Base-by-base conservation (phyloP, 352 stramenopile genomes). In the Phytophthora lateralis region DNA sequence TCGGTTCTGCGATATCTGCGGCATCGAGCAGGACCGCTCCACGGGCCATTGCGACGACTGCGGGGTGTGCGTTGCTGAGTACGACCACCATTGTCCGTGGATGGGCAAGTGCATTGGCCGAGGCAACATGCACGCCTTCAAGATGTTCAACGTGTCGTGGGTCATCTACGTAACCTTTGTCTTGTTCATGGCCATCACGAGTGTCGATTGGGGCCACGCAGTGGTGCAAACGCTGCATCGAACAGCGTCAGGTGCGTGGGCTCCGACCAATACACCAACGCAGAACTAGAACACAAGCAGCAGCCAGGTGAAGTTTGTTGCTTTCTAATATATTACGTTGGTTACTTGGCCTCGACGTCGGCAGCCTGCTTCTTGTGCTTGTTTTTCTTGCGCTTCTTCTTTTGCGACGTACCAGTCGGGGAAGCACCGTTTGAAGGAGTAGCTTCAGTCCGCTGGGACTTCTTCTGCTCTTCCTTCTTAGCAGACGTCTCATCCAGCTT, bases 41-140 rank as follows among this genome's bases (percentile, higher is more conserved):
- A 90, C 90, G 4, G 83, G 91, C 14, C 95, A 98, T 71, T 98
- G 95, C 78, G 82, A 96, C 10, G 91, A 98, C 54, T 98, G 93
- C 50, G 90, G 95, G 58, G 89, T 98, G 37, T 98, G 95, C 61
- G 82, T 98, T 26, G 88, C 85, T 65, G 82, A 81, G 6, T 87
- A 88, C 45, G 81, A 94, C 42, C 95, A 98, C 75, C 91, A 98
- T 63, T 98, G 92, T 73, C 91, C 93, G 30, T 98, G 91, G 90
- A 97, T 97, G 87, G 90, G 93, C 45, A 98, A 96, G 48, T 97
- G 90, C 65, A 97, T 98, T 64, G 93, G 91, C 15, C 84, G 88
- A 62, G 86, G 77, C 53, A 98, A 97, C 77, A 90, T 97, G 66
- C 78, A 79, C 49, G 82, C 83, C 34, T 98, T 98, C 73, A 77